phyloP scores from a whole-genome alignment of 2,329 filamentous ascomycete species.

The Neofusicoccum sp. region DNA sequence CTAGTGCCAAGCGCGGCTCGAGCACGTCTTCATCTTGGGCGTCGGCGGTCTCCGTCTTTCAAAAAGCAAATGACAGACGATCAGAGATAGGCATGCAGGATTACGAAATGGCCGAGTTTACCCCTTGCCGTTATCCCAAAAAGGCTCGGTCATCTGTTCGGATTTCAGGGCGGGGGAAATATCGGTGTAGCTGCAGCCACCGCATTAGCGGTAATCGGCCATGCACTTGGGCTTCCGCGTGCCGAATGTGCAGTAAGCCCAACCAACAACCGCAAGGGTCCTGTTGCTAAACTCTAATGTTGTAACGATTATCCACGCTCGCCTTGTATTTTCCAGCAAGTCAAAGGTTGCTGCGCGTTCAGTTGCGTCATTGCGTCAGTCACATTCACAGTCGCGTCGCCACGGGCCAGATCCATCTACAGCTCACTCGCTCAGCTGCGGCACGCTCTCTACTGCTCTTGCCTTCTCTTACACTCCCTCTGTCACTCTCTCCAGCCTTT shows the following conservation, averaged over 20 bases:
- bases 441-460: neutral
- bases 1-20: no score
- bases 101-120: no score
- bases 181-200: slow-evolving; percentile 7
- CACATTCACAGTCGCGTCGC: slow-evolving; percentile 2
- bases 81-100: neutral
- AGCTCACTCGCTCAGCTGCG: neutral
- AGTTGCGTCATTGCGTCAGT: slow-evolving; percentile 10
- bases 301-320: neutral
- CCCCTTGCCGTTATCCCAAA: neutral
- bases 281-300: slow-evolving; percentile 7
- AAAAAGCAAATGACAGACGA: neutral
- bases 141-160: neutral
- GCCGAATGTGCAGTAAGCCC: slow-evolving; percentile 3
- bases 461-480: neutral
- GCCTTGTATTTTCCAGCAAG: neutral
- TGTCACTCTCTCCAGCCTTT: neutral
- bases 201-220: slow-evolving; percentile 1
- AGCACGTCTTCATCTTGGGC: no score
- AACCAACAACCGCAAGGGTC: neutral
- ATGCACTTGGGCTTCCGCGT: neutral
- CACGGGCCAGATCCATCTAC: neutral
- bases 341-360: neutral
- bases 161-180: neutral
- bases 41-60: no score